Evolutionary conservation across 106 monocot species (phyloP).

Genomic region (Ottelia alismoides): DNA sequence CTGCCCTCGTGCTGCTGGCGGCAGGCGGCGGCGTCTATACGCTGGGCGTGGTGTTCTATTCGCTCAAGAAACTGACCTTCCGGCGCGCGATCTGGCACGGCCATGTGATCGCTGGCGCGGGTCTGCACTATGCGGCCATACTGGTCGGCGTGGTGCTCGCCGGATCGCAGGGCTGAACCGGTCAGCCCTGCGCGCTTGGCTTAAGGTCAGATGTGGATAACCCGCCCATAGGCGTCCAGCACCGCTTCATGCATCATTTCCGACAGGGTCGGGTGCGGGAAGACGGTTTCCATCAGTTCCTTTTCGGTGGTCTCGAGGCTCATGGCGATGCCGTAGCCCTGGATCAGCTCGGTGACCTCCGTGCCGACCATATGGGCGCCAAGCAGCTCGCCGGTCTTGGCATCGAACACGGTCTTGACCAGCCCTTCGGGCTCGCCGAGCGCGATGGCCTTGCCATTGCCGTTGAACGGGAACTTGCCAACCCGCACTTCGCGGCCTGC

Average conservation of each 20-base stretch:
- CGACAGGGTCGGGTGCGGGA: neutral
- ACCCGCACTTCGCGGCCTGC: too few relatives aligned
- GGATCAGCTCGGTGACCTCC: neutral
- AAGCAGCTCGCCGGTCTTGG: neutral
- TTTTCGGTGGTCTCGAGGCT: neutral
- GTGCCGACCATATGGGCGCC: neutral
- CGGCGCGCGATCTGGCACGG: too few relatives aligned
- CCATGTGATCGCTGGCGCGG: too few relatives aligned
- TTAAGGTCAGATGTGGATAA: neutral
- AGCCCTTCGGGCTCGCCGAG: neutral
- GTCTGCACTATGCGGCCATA: too few relatives aligned
- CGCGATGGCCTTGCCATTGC: neutral
- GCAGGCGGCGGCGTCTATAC: too few relatives aligned
- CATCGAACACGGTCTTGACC: neutral
- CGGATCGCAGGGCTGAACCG: neutral
- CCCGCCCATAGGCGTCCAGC: neutral
- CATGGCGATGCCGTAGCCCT: neutral
- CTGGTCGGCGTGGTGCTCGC: too few relatives aligned
- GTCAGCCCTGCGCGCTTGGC: neutral
- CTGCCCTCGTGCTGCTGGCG: too few relatives aligned
- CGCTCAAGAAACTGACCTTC: too few relatives aligned
- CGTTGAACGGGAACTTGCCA: neutral
- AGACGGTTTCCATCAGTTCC: neutral
- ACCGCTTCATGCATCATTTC: neutral
- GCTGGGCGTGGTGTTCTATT: too few relatives aligned